Conservation (phyloP, 805 yeast genomes). For the Yarrowia yakushimensis region DNA sequence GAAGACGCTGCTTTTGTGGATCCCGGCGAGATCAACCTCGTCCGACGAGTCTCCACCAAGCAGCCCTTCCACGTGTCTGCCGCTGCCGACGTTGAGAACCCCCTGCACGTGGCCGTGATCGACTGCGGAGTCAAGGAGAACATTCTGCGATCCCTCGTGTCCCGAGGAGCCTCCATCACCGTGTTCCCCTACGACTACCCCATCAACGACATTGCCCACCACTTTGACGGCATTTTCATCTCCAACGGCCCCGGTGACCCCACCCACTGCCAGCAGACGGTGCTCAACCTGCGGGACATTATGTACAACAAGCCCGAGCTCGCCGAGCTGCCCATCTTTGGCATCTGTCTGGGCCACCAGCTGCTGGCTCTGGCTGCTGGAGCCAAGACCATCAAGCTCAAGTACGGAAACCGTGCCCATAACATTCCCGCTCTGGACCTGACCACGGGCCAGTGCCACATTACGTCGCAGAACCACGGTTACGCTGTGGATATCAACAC, state of each 20-base stretch:
- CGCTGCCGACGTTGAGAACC: constrained; percentile 41
- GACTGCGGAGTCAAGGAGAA: constrained; percentile 99
- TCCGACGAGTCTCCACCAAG: constrained; percentile 90
- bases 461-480: constrained; percentile 98
- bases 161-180: constrained; percentile 93
- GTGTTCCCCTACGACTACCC: constrained; percentile 97
- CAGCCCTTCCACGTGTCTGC: constrained; percentile 87
- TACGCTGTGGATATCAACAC: constrained; percentile 89
- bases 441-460: constrained; percentile 89
- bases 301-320: constrained; percentile 46
- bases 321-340: constrained; percentile 82
- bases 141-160: constrained; percentile 86
- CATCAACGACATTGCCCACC: constrained; percentile 81
- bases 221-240: constrained; percentile 91
- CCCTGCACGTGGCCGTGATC: constrained; percentile 81
- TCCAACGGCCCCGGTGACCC: constrained; percentile 99
- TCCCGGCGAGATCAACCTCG: constrained; percentile 86
- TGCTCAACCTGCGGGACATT: constrained; percentile 65
- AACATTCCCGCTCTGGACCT: constrained; percentile 94
- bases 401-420: constrained; percentile 98
- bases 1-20: constrained; percentile 88
- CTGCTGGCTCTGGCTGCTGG: constrained; percentile 92
- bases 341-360: constrained; percentile 98
- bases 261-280: constrained; percentile 79
- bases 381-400: constrained; percentile 86